Base-by-base conservation (phyloP, 768 basidiomycete genomes). In the Exidia glandulosa region DNA sequence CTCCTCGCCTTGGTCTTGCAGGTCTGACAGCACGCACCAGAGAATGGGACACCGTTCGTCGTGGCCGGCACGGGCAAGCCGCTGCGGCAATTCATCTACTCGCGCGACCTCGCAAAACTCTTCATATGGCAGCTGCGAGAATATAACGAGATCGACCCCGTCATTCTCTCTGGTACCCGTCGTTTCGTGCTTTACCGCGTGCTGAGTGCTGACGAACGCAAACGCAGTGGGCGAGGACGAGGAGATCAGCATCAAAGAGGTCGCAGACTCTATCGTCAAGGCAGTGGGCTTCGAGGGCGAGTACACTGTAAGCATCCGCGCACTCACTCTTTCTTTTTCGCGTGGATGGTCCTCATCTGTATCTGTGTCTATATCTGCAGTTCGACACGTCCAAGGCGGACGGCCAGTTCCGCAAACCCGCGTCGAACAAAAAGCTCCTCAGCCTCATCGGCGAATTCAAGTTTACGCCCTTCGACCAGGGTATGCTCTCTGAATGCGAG, bases 21-120 rank as follows among this genome's bases (percentile, higher is more conserved):
- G 3, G 12, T 0, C 60, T 60, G 48, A 54, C n/a, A 29, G 57
- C 41, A 32, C 19, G 13, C 23, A 55, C 2, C 71, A 84, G 85
- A 91, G 76, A 90, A 89, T 73, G 79, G 78, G 61, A 90, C 89
- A 0, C 86, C 89, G 3, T 94, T 97, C 74, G 77, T 85, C 57
- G 89, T 95, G n/a, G 74, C 85, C 56, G 94, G 94, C 12, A 88
- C 90, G 0, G 94, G 94, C 33, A 91, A 87, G 65, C 94, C 94
- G 6, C 80, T 96, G 34, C 83, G 94, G n/a, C 94, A 97, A 71
- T 97, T 97, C 71, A 94, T 96, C 72, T 97, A 93, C 75, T 96
- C 94, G n/a, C 78, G 83, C 56, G 94, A 98, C 73, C 85, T 97
- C 56, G 94, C 94, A 48, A 95, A 91, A 72, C 78, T 95, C 59